Evolutionary conservation across 257 asterid genomes (phyloP).

Genomic region (Nicotiana otophora): DNA sequence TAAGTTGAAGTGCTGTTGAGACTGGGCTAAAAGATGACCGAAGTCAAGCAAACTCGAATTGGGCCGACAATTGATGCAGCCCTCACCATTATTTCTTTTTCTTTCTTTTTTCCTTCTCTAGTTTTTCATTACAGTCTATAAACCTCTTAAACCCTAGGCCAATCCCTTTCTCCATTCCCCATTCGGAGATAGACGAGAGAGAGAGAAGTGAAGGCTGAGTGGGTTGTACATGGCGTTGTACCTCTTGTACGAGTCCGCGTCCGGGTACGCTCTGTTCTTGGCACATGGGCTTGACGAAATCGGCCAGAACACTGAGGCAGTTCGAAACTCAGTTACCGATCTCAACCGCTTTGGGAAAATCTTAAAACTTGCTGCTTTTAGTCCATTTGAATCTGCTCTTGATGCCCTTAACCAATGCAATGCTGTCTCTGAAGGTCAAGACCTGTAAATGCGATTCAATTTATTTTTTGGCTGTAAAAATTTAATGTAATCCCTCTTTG

Average conservation of each 20-base stretch:
- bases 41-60: no score
- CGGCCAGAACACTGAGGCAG: slow-evolving; percentile 83
- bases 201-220: no score
- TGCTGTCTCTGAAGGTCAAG: slow-evolving; percentile 79
- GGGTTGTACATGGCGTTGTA: slow-evolving; percentile 47
- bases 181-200: no score
- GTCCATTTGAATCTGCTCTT: slow-evolving; percentile 76
- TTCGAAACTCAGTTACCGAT: slow-evolving; percentile 64
- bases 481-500: neutral
- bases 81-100: no score
- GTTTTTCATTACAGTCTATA: no score
- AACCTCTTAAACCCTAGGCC: no score
- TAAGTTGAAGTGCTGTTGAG: no score
- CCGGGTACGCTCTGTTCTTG: slow-evolving; percentile 56
- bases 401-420: slow-evolving; percentile 93
- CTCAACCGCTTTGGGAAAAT: slow-evolving; percentile 76
- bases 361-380: slow-evolving; percentile 61
- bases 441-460: neutral
- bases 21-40: no score
- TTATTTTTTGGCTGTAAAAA: neutral
- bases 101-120: no score
- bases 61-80: no score
- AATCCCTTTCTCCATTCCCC: no score
- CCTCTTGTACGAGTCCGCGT: slow-evolving; percentile 75
- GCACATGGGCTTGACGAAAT: slow-evolving; percentile 81